Evolutionary conservation across 2,329 filamentous ascomycete species (phyloP), one percentile per base, ranked within the genome.

Genomic region (Verticillium isaacii): DNA sequence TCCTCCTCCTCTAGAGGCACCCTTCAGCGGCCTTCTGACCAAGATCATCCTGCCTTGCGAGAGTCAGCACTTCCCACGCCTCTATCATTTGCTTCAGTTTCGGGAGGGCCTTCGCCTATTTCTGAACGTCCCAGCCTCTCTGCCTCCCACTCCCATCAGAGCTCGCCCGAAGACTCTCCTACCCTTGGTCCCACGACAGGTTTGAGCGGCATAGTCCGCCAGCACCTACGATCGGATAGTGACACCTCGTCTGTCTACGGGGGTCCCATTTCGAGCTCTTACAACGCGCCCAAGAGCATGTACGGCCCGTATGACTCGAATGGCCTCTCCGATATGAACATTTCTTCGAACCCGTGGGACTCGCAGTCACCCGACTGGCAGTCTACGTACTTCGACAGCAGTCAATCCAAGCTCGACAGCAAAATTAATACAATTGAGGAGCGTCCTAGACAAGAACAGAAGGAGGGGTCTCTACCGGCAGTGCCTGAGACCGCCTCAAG

Each of bases 191-290:
- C 90, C 0, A 80, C 80, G 17, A 77, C 78, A 19, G 92, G 91
- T 1, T 80, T 97, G 17, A 94, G 89, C 69, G 90, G 90, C 2
- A 85, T 97, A 80, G 88, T 97, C 56, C 87, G 90, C 36, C 89
- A 93, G 64, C 95, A 98, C 78, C 78, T 98, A 50, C 87, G 95
- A 58, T 87, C 87, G 37, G 87, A 89, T 65, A 98, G 94, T 75
- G 89, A 89, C 62, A 84, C 87, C 15, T 98, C 94, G 1, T 96
- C 92, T 0, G 82, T 95, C 32, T 92, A 92, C 67, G 86, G 85
- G 32, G 61, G 76, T 75, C 29, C 78, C 78, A 11, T 77, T 73
- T 50, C 73, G 70, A 64, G 76, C 65, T 39, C 76, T 75, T 11
- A 75, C 78, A 11, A 71, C 72, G 7, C 78, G 78, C 60, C 74